Conservation (phyloP, 1,284 basidiomycete species). For the Vanrija humicola region DNA sequence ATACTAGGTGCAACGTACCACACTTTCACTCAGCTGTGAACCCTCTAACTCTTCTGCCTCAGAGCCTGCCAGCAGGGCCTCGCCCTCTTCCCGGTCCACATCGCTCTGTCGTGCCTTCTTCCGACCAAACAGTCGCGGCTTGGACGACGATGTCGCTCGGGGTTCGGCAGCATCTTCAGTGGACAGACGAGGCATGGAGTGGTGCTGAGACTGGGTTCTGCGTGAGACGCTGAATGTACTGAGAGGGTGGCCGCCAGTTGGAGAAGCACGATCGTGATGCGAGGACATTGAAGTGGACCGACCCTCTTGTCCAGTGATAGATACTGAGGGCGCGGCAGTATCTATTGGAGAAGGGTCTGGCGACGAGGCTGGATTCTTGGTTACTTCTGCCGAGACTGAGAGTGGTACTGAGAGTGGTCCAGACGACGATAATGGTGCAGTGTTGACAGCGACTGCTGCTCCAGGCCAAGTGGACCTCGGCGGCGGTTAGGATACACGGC, state of each 20-base stretch:
- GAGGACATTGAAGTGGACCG: slow-evolving; percentile 1
- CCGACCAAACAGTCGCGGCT: neutral
- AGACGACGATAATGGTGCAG: too few relatives aligned
- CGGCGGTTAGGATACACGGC: too few relatives aligned
- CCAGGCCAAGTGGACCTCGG: too few relatives aligned
- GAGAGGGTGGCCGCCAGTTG: slow-evolving; percentile 1
- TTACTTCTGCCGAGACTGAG: too few relatives aligned
- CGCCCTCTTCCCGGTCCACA: neutral
- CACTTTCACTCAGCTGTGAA: neutral
- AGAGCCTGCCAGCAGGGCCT: neutral
- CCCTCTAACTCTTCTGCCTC: neutral
- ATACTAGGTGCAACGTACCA: too few relatives aligned
- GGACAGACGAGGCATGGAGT: neutral
- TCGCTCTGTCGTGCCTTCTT: too few relatives aligned
- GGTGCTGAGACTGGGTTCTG: neutral
- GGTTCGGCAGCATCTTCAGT: neutral
- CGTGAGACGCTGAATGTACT: neutral
- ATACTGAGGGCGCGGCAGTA: too few relatives aligned
- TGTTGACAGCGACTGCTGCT: too few relatives aligned
- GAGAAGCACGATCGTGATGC: neutral
- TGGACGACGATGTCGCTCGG: neutral
- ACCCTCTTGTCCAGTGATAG: too few relatives aligned
- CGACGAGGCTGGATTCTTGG: too few relatives aligned
- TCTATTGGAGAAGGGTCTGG: too few relatives aligned
- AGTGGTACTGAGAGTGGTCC: too few relatives aligned